A percentile compares a stretch with the other conserved stretches of the same genome.
phyloP scores from a whole-genome alignment of 345 rosid genomes.

The Euphorbia tirucalli region DNA sequence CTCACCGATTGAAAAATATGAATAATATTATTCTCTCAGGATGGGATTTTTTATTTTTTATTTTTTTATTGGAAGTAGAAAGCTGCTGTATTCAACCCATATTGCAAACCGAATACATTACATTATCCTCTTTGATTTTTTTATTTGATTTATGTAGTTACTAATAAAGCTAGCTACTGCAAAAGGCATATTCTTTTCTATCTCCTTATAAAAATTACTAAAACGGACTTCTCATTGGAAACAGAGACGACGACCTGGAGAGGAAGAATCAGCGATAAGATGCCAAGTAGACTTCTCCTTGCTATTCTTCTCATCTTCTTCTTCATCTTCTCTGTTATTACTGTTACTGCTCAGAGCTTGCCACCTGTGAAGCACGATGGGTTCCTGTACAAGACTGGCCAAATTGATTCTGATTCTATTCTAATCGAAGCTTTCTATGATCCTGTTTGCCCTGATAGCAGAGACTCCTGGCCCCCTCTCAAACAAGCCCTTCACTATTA shows the following conservation, averaged over 20 bases:
- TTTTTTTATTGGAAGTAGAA: no score
- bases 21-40: no score
- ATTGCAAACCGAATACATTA: not conserved
- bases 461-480: constrained; percentile 82
- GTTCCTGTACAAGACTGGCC: constrained; percentile 44
- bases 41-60: no score
- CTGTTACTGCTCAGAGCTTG: constrained; percentile 49
- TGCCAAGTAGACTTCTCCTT: not conserved
- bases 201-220: no score
- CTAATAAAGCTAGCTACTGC: not conserved
- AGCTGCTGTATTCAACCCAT: not conserved
- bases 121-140: no score
- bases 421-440: constrained; percentile 78
- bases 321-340: constrained; percentile 18
- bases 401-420: constrained; percentile 42
- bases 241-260: not conserved
- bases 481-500: constrained; percentile 58
- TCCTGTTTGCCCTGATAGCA: constrained; percentile 88
- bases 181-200: not conserved
- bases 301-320: constrained; percentile 15
- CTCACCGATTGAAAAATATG: no score
- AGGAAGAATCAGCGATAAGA: not conserved
- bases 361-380: constrained; percentile 82
- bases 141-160: no score
- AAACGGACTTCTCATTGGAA: not conserved